Evolutionary conservation across 225 moss, liverwort and hornwort genomes (phyloP), one percentile per base, ranked within the genome.

Genomic region (Polytrichum commune): DNA sequence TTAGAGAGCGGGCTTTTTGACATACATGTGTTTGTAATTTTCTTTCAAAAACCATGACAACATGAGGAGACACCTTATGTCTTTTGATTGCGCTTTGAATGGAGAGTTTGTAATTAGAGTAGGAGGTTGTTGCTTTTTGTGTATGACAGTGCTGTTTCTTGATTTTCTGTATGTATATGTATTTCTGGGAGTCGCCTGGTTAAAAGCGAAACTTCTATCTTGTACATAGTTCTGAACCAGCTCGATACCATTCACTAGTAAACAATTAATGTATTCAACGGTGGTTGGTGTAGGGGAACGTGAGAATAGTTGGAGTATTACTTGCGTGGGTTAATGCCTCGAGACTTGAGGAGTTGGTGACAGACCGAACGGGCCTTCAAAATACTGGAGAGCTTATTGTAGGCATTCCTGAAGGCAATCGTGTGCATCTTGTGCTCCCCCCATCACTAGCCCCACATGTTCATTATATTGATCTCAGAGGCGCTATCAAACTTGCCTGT

Each of bases 311-410:
- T 69, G 88, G 88, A 82, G 84, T 85, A 69, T 76, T 88, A 76
- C 67, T 82, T 69, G 81, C 88, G 25, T 88, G 88, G 88, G 84
- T 88, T 25, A 72, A 88, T 80, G 88, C 88, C 27, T 77, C 75
- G 30, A 82, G 82, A 77, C 76, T 88, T 29, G 82, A 65, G 75
- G 78, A 77, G 66, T 70, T 88, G 76, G 81, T 88, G 10, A 82
- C 82, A 38, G 88, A 88, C 74, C 82, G 84, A 70, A 88, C 88
- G 8, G 88, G 88, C 33, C 88, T 88, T 73, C 85, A 88, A 78
- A 78, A 72, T 68, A 82, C 88, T 25, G 88, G 88, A 66, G 88
- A 88, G 72, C 80, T 88, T 32, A 75, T 88, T 62, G 88, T 88
- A 70, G 85, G 85, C 54, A 73, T 78, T 71, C 82, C 88, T 22